phyloP scores from a whole-genome alignment of 371 early-diverging fungal genomes.

The Lichtheimia hyalospora region DNA sequence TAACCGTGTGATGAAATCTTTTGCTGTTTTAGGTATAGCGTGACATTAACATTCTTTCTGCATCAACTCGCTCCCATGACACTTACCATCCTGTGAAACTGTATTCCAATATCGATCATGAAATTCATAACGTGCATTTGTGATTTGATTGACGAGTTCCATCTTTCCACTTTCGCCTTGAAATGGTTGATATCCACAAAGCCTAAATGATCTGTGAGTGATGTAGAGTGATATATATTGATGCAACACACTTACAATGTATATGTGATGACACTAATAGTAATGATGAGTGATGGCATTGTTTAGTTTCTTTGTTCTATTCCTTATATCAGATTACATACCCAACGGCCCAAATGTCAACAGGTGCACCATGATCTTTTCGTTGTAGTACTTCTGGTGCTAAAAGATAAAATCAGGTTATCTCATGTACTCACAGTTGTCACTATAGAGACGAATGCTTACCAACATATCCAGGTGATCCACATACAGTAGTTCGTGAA shows the following conservation, averaged over 20 bases:
- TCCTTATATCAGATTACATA: slow-evolving; percentile 10
- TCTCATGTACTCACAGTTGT: not conserved
- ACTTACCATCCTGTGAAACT: slow-evolving; percentile 65
- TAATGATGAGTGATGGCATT: not conserved
- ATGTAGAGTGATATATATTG: not conserved
- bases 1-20: slow-evolving; percentile 83
- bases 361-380: slow-evolving; percentile 12
- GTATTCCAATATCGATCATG: slow-evolving; percentile 80
- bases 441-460: slow-evolving; percentile 1
- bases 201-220: slow-evolving; percentile 18
- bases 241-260: slow-evolving; percentile 48
- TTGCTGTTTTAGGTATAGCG: slow-evolving; percentile 52
- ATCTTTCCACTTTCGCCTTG: slow-evolving; percentile 62
- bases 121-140: slow-evolving; percentile 67
- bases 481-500: slow-evolving; percentile 54
- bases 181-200: slow-evolving; percentile 80
- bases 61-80: not conserved
- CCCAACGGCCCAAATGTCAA: slow-evolving; percentile 43
- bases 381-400: slow-evolving; percentile 81
- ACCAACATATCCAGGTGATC: slow-evolving; percentile 59
- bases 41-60: not conserved
- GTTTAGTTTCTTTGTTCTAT: too few relatives aligned
- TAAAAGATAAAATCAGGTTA: slow-evolving; percentile 35
- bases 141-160: slow-evolving; percentile 63
- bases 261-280: slow-evolving; percentile 63